These are phyloP conservation scores for Epichloe coenophiala DNA, from an alignment of 2,329 filamentous ascomycete species.

Conservation along the genomic window DNA sequence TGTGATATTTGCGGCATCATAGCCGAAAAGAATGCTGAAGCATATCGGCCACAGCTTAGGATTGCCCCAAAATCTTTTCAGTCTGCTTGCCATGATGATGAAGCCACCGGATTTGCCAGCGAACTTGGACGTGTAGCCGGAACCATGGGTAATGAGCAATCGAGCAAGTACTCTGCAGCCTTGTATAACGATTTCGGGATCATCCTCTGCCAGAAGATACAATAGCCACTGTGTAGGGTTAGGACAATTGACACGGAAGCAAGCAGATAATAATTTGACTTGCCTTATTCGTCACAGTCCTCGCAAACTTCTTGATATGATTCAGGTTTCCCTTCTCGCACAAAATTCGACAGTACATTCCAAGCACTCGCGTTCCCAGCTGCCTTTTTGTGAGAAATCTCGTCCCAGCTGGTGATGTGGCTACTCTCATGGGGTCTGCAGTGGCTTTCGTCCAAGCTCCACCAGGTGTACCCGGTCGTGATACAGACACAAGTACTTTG, in stretches of 20 bases:
- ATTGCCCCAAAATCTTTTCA: slow-evolving; percentile 82
- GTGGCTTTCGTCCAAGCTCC: slow-evolving; percentile 23
- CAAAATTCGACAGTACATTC: slow-evolving; percentile 64
- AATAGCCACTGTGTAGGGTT: slow-evolving; percentile 58
- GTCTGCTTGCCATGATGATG: slow-evolving; percentile 63
- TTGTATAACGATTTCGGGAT: slow-evolving; percentile 68
- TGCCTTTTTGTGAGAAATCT: slow-evolving; percentile 48
- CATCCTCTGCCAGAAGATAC: slow-evolving; percentile 77
- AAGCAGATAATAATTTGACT: slow-evolving; percentile 6
- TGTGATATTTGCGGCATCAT: slow-evolving; percentile 63
- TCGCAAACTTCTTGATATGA: slow-evolving; percentile 76
- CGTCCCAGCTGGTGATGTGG: slow-evolving; percentile 16
- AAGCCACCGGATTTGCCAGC: slow-evolving; percentile 75
- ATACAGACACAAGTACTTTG: slow-evolving; percentile 26
- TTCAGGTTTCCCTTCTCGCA: slow-evolving; percentile 56
- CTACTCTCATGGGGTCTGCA: slow-evolving; percentile 19
- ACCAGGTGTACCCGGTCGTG: slow-evolving; percentile 27
- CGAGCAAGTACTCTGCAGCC: slow-evolving; percentile 74
- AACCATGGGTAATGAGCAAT: slow-evolving; percentile 69
- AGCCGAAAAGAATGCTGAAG: slow-evolving; percentile 77
- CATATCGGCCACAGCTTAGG: slow-evolving; percentile 76
- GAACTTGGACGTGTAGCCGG: slow-evolving; percentile 75
- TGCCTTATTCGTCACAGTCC: slow-evolving; percentile 90
- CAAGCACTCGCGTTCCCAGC: slow-evolving; percentile 60
- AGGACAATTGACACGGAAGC: not conserved